Base-by-base conservation (phyloP, 371 early-diverging fungal species). In the Umbelopsis sp. region DNA sequence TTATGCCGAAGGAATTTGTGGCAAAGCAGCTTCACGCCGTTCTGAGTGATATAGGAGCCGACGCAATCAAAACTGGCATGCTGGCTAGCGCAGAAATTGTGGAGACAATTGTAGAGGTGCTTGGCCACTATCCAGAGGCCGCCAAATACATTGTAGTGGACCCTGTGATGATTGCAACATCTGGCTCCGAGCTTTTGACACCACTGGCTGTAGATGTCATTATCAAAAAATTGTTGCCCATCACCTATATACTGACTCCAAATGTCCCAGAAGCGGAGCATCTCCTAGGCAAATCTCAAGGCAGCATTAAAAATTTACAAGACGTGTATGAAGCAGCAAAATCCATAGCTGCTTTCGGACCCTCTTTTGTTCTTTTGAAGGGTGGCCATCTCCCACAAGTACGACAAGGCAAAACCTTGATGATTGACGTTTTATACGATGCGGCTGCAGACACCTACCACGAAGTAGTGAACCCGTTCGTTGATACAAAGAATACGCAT, bases 91-190 rank as follows among this genome's bases (percentile, higher is more conserved):
- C 85, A 5, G 81, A 83, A 24, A 87, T 92, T 66, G 89, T 94
- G 41, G 68, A 81, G 0, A 73, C 81, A 0, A 86, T 94, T 7
- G 82, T 79, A 22, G 70, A 69, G 29, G 75, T 77, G 0, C 74
- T 90, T n/a, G 72, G 70, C 45, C 66, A 82, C 51, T 80, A 77
- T 69, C 79, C 65, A 44, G 73, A 68, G 18, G 67, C 45, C 25
- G 24, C 57, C 35, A 52, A 35, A 38, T 74, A 81, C 46, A 62
- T 93, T 51, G 92, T 94, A 1, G 83, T 94, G 0, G 95, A 95
- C 68, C 95, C 95, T 4, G 95, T 95, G 44, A 95, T 95, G 95
- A 86, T 95, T 10, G 85, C 94, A 1, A 91, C 95, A 0, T 86
- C 88, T 1, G 93, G 93, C 16, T 81, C 85, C 14, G 80, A 80